A percentile compares a stretch with the other conserved stretches of the same genome.
These are phyloP conservation scores for Mycena citricolor DNA, from an alignment of 1,284 basidiomycete species.

Conservation along the genomic window DNA sequence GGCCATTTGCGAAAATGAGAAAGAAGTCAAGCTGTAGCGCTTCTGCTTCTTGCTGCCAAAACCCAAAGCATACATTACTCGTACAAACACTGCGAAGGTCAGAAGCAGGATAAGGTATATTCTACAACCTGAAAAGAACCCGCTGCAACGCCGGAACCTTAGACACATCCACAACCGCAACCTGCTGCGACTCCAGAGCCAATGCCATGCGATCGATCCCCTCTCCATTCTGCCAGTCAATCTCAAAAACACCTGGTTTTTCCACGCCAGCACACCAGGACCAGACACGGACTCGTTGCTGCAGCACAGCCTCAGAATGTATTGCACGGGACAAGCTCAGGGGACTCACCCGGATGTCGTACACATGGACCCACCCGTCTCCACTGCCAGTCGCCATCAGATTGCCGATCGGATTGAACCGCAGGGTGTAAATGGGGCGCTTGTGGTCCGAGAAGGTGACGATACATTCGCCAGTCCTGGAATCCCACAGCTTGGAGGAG, in stretches of 20 bases:
- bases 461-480: slow-evolving; percentile 68
- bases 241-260: slow-evolving; percentile 61
- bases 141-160: slow-evolving; percentile 41
- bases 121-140: too few species aligned
- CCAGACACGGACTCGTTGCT: too few species aligned
- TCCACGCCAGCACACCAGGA: slow-evolving; percentile 54
- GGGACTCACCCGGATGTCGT: too few species aligned
- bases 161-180: slow-evolving; percentile 54
- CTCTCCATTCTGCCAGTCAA: slow-evolving; percentile 56
- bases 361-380: slow-evolving; percentile 60
- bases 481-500: slow-evolving; percentile 77
- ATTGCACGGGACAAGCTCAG: too few species aligned
- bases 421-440: slow-evolving; percentile 59
- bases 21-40: too few species aligned
- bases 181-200: slow-evolving; percentile 52
- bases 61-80: too few species aligned
- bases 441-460: slow-evolving; percentile 64
- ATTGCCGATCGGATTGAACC: slow-evolving; percentile 65
- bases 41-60: too few species aligned
- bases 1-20: too few species aligned
- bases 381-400: slow-evolving; percentile 60
- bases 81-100: too few species aligned
- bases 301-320: too few species aligned
- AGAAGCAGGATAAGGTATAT: too few species aligned
- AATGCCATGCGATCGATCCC: slow-evolving; percentile 56